Evolutionary conservation across 306 rosid genomes (phyloP), one percentile per base, ranked within the genome.

Genomic region (Alnus rubra): DNA sequence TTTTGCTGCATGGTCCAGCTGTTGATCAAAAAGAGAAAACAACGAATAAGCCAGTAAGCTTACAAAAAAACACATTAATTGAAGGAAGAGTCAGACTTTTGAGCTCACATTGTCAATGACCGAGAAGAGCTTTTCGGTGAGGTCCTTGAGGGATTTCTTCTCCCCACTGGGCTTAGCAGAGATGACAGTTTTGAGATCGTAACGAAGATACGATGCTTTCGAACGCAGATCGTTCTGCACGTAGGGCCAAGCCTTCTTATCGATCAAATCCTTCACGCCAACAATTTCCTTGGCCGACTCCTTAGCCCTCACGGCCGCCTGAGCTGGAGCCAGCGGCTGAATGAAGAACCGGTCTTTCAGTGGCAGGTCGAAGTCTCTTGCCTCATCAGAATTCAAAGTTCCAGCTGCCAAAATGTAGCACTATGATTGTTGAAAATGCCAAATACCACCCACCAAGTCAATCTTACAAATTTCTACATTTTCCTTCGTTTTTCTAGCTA

Each of bases 1-100:
- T 84, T 93, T 96, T 9, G 99, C 99, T 45, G 99, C 99, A 81
- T 93, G 52, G 86, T 96, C 99, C 89, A 96, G 79, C 98, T 95
- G 97, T 73, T 11, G 58, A 31, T 62, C 0, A 33, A 18, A 28
- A 76, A 19, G 11, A 47, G 50, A 3, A 4, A 67, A 37, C 19
- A 16, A 31, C 31, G 15, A 67, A 56, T 28, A 37, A 72, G 2
- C 58, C 11, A 44, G 51, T 55, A 53, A 82, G 33, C 18, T 55
- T 37, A 9, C 59, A 19, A 42, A 39, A 35, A 3, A 39, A 39
- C 23, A 71, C 33, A 67, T 47, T 10, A 52, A 30, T 12, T 18
- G 59, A 53, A 50, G 59, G 23, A 6, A 6, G 59, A 15, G 8
- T 53, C 59, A 12, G 42, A 63, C 69, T 31, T 31, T 15, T 42